Evolutionary conservation across 2,329 filamentous ascomycete genomes (phyloP), one percentile per base, ranked within the genome.

Genomic region (Ophiocordyceps polyrhachis-furcata): DNA sequence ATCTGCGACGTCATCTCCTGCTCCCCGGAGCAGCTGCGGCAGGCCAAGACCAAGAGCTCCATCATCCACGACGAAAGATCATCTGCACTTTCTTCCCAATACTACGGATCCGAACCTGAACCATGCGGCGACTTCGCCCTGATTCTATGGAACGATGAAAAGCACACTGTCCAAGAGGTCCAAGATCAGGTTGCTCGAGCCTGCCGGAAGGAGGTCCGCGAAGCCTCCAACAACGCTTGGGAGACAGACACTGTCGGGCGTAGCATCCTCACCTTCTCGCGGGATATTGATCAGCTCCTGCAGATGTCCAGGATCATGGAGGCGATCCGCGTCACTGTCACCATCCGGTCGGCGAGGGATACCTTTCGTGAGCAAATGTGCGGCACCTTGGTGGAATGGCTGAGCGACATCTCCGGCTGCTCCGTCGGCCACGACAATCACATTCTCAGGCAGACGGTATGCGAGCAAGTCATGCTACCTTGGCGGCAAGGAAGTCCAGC

Each of bases 291-390:
- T 25, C 71, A 74, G 35, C 71, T 98, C 13, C 68, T 98, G 15
- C 66, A 67, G 14, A 88, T 91, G 62, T 84, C 88, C 5, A 82
- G 77, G 50, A 79, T 91, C 20, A 83, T 98, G 51, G 91, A 98
- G 62, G 81, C 93, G 48, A 95, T 98, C 60, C 88, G 93, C 58
- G 78, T 98, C 46, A 96, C 91, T 0, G 86, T 95, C 43, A 98
- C 91, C 1, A 87, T 98, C 49, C 78, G 91, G 41, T 94, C 89
- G 11, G 79, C 91, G 5, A 76, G 93, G 53, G 91, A 98, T 62
- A 96, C 87, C 0, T 98, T 96, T 64, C 76, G 91, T 47, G 91
- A 98, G 59, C 84, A 96, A 59, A 98, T 98, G 93, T 95, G 88
- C 54, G 87, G 84, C n/a, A 86, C 87, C 15, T 89, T 98, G 49